Percentiles rank a stretch among this genome's conserved stretches.
Conservation (phyloP, 441 rosid species). For the Bocquillonia castaneifolia region DNA sequence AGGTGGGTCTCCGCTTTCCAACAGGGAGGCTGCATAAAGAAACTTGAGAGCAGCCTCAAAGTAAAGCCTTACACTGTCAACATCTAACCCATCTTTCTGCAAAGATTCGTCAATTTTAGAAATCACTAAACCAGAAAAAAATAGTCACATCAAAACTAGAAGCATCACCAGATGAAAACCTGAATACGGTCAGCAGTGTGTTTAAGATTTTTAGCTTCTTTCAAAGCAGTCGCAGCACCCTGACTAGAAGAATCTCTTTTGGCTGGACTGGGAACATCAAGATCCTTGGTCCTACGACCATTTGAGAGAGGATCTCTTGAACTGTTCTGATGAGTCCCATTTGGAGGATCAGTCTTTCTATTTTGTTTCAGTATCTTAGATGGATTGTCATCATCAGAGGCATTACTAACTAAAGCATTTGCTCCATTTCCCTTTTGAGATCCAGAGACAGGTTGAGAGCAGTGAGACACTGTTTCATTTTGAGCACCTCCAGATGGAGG, state of each 20-base stretch:
- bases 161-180: conserved; percentile 37
- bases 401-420: conserved; percentile 25
- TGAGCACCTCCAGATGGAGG: conserved; percentile 47
- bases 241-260: conserved; percentile 69
- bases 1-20: conserved; percentile 71
- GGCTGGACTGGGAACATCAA: conserved; percentile 60
- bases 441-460: conserved; percentile 30
- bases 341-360: conserved; percentile 42
- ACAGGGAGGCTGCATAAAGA: conserved; percentile 77
- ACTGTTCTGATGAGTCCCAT: conserved; percentile 41
- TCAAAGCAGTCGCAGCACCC: conserved; percentile 66
- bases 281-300: conserved; percentile 49
- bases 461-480: conserved; percentile 34
- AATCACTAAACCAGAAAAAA: conserved; percentile 18
- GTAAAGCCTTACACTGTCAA: conserved; percentile 68
- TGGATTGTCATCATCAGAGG: conserved; percentile 35
- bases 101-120: conserved; percentile 20
- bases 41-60: conserved; percentile 93
- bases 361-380: conserved; percentile 38
- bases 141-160: conserved; percentile 17
- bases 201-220: conserved; percentile 91
- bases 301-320: conserved; percentile 42
- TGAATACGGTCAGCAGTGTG: conserved; percentile 90
- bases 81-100: conserved; percentile 55
- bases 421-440: conserved; percentile 34